These are phyloP conservation scores for Dentipellis sp. DNA, from an alignment of 768 basidiomycete species.

Conservation along the genomic window DNA sequence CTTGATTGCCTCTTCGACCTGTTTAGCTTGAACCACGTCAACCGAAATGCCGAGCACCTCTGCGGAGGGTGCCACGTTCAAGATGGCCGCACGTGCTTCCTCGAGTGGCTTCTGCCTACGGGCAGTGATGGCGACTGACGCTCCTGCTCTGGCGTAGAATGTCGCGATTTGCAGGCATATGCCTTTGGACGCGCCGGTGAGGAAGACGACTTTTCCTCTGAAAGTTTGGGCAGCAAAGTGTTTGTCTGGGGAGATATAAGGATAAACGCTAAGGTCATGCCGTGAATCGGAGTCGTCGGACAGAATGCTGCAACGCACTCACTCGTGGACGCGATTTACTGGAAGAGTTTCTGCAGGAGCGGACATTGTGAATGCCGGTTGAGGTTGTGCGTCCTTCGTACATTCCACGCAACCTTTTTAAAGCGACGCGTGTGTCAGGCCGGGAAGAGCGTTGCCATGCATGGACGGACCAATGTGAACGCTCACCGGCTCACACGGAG, in stretches of 20 bases:
- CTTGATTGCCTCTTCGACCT: slow-evolving; percentile 17
- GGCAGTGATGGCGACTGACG: slow-evolving; percentile 17
- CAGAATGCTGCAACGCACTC: too few relatives aligned
- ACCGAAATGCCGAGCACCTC: slow-evolving; percentile 15
- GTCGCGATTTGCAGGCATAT: slow-evolving; percentile 20
- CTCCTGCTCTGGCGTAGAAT: slow-evolving; percentile 20
- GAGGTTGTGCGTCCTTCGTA: too few relatives aligned
- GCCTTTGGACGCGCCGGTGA: slow-evolving; percentile 20
- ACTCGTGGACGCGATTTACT: too few relatives aligned
- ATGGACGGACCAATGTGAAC: too few relatives aligned
- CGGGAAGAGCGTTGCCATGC: too few relatives aligned
- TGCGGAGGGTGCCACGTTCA: slow-evolving; percentile 3
- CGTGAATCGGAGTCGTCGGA: too few relatives aligned
- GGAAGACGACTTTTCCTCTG: slow-evolving; percentile 19
- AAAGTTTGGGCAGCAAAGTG: slow-evolving; percentile 12
- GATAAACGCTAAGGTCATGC: slow-evolving; percentile 14
- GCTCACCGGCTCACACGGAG: too few relatives aligned
- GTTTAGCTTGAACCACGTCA: slow-evolving; percentile 17
- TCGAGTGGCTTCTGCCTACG: slow-evolving; percentile 14
- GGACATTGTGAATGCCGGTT: too few relatives aligned
- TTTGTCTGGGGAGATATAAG: slow-evolving; percentile 18
- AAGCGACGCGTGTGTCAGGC: too few relatives aligned
- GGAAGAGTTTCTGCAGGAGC: too few relatives aligned
- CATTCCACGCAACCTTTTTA: too few relatives aligned
- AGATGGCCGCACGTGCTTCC: slow-evolving; percentile 16